These are phyloP conservation scores for Podospora appendiculata DNA, from an alignment of 495 filamentous ascomycete genomes.

Conservation along the genomic window DNA sequence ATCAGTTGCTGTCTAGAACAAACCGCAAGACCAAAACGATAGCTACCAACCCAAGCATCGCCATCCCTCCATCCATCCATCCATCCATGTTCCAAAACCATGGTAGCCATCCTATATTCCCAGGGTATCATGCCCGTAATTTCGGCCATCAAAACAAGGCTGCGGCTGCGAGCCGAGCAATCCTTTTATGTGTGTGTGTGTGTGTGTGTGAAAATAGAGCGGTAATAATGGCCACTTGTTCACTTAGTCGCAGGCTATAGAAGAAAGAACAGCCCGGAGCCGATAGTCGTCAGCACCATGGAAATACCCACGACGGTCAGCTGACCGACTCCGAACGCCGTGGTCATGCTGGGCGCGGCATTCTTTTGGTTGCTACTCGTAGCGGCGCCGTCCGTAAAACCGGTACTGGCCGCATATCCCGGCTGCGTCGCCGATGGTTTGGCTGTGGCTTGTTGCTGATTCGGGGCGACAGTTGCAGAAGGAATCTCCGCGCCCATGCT, in stretches of 20 bases:
- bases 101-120: too few relatives aligned
- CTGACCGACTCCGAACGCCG: conserved; percentile 24
- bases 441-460: conserved; percentile 28
- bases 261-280: conserved; percentile 29
- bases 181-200: too few relatives aligned
- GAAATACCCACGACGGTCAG: conserved; percentile 27
- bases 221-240: too few relatives aligned
- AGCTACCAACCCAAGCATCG: too few relatives aligned
- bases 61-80: too few relatives aligned
- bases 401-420: conserved; percentile 30
- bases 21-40: too few relatives aligned
- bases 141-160: too few relatives aligned
- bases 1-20: too few relatives aligned
- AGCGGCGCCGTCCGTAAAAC: conserved; percentile 21
- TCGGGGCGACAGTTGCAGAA: conserved; percentile 36
- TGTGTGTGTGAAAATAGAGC: too few relatives aligned
- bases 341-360: conserved; percentile 19
- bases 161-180: too few relatives aligned
- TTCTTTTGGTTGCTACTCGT: conserved; percentile 11
- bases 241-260: neutral
- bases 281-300: conserved; percentile 30
- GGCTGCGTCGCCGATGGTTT: conserved; percentile 21
- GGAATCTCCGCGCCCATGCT: conserved; percentile 43
- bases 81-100: too few relatives aligned
- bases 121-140: too few relatives aligned